Base-by-base conservation (phyloP, 2,329 filamentous ascomycete genomes). In the Parafenestella ontariensis region DNA sequence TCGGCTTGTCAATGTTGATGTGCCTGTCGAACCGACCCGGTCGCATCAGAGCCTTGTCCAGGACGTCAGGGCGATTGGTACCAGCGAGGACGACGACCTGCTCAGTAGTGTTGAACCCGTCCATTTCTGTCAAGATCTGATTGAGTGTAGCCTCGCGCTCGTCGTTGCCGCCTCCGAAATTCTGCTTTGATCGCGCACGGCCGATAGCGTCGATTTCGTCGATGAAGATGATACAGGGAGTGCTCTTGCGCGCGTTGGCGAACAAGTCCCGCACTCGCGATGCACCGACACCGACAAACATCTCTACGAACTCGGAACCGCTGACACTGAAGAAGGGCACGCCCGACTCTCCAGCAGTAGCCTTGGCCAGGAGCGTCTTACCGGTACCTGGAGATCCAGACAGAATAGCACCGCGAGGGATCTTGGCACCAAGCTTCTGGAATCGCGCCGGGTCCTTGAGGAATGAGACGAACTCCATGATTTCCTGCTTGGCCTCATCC, bases 391-490 rank as follows among this genome's bases (percentile, higher is more conserved):
- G 95, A 48, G 95, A 95, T n/a, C 95, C 95, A 56, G 94, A 96
- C 24, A 99, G 85, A 74, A 99, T 97, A 44, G 95, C 95, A 70
- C 95, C 95, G 61, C 95, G 91, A 33, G 95, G 95, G 48, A 99
- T 99, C 82, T 99, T 99, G 59, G 95, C 95, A 68, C 95, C 95
- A 17, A 99, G 86, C 76, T 90, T 91, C 79, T 96, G 89, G 79
- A 96, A 99, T 62, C 90, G 88, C 68, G 92, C 90, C 0, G 95
- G 95, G 69, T 95, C 90, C 81, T 97, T 94, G 59, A 99, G 79
- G 82, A 99, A 99, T 74, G 90, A 93, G 65, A 99, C 95, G 69
- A 99, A 99, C 77, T 99, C 95, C 92, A 98, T 97, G 66, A 99
- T 99, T 78, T 99, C 95, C 52, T 88, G 83, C 83, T 99, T 99